These are phyloP conservation scores for Knoxdaviesia proteae DNA, from an alignment of 2,329 filamentous ascomycete species.

Conservation along the genomic window DNA sequence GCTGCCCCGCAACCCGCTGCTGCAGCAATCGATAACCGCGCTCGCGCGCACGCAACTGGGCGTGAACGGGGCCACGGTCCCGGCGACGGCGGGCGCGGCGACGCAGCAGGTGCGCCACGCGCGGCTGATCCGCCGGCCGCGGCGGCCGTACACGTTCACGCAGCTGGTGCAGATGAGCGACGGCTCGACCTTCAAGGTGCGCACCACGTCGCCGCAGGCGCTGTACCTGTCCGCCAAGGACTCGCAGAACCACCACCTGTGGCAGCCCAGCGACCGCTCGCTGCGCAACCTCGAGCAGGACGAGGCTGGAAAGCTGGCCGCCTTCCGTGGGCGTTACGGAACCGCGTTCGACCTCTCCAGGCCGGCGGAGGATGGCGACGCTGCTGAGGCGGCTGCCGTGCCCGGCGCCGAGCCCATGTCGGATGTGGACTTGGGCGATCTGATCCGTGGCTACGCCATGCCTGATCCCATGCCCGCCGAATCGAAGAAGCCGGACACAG, in stretches of 20 bases:
- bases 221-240: constrained; percentile 51
- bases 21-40: constrained; percentile 3
- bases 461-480: background rate
- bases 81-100: constrained; percentile 11
- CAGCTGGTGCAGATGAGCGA: constrained; percentile 86
- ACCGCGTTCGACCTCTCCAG: constrained; percentile 52
- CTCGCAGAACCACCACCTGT: constrained; percentile 69
- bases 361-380: constrained; percentile 12
- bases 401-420: constrained; percentile 5
- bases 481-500: too few relatives aligned
- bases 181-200: constrained; percentile 63
- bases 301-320: constrained; percentile 73
- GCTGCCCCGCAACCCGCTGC: constrained; percentile 4
- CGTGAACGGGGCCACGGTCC: constrained; percentile 4
- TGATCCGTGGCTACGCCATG: constrained; percentile 28
- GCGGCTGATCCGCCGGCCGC: constrained; percentile 69
- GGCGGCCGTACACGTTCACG: constrained; percentile 90
- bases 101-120: constrained; percentile 49
- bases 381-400: constrained; percentile 10
- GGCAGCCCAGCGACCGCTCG: constrained; percentile 70
- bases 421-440: constrained; percentile 19
- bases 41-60: too few relatives aligned
- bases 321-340: constrained; percentile 72
- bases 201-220: constrained; percentile 50
- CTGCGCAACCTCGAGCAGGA: constrained; percentile 82